Evolutionary conservation across 2,329 filamentous ascomycete species (phyloP).

Genomic region (Hymenotorrendiella dingleyae): DNA sequence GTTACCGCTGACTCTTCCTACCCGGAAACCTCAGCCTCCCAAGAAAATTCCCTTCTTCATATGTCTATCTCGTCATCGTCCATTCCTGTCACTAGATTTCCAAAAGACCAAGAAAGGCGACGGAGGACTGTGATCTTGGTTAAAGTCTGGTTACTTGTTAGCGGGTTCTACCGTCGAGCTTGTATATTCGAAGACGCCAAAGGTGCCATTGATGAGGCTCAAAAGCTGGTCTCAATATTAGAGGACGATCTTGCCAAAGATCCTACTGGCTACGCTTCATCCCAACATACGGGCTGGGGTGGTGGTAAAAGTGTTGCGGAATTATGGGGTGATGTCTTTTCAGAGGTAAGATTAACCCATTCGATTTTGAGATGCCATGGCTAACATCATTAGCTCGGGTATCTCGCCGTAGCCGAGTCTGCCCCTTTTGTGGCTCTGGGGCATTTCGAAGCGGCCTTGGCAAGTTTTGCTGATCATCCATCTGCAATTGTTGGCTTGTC

Average conservation of each 20-base stretch:
- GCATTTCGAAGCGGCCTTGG: conserved; percentile 77
- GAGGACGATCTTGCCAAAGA: conserved; percentile 62
- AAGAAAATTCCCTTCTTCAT: conserved; percentile 19
- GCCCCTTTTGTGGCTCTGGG: conserved; percentile 62
- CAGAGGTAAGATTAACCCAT: conserved; percentile 78
- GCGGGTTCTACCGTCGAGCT: conserved; percentile 79
- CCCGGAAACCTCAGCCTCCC: conserved; percentile 6
- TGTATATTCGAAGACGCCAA: conserved; percentile 73
- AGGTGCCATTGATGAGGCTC: conserved; percentile 75
- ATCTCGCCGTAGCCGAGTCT: conserved; percentile 24
- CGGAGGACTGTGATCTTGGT: conserved; percentile 53
- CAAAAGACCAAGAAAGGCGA: conserved; percentile 46
- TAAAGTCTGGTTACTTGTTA: conserved; percentile 85
- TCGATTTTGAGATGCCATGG: too few species aligned
- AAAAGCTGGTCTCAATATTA: conserved; percentile 65
- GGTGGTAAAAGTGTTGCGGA: conserved; percentile 76
- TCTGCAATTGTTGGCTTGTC: conserved; percentile 76
- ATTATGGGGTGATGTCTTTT: conserved; percentile 75
- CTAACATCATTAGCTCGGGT: conserved; percentile 29
- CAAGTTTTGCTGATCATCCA: conserved; percentile 73
- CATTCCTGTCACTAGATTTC: conserved; percentile 37
- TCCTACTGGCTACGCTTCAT: conserved; percentile 54
- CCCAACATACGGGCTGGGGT: conserved; percentile 67
- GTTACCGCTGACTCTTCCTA: conserved; percentile 8
- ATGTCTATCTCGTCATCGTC: conserved; percentile 13